phyloP scores from a whole-genome alignment of 495 filamentous ascomycete genomes.

The Hypoxylon cercidicola region DNA sequence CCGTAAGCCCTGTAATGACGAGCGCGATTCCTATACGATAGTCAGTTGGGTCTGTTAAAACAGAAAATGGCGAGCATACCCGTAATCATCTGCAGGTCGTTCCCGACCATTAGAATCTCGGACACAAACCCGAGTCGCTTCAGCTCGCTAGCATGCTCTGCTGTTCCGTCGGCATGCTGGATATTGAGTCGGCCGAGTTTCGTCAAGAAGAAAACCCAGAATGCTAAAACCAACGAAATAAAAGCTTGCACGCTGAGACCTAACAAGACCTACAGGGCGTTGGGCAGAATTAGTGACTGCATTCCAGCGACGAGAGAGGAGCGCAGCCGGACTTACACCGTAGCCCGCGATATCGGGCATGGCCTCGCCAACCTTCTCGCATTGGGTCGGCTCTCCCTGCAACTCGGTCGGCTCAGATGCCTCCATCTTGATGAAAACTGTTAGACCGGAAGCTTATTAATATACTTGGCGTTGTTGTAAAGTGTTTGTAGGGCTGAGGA shows the following conservation, averaged over 20 bases:
- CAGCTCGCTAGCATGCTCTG: constrained; percentile 42
- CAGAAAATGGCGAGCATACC: constrained; percentile 17
- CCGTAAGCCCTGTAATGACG: constrained; percentile 45
- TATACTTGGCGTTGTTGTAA: constrained; percentile 1
- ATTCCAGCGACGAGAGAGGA: not conserved
- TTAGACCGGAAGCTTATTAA: not conserved
- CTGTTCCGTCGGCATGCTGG: constrained; percentile 44
- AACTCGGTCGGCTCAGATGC: constrained; percentile 21
- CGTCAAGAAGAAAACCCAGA: constrained; percentile 58
- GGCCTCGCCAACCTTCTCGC: constrained; percentile 51
- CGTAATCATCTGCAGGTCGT: constrained; percentile 49
- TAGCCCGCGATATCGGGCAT: constrained; percentile 51
- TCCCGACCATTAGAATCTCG: constrained; percentile 51
- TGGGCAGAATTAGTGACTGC: constrained; percentile 2
- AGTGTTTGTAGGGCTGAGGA: constrained; percentile 19
- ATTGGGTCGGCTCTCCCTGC: constrained; percentile 27
- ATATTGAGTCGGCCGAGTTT: constrained; percentile 50
- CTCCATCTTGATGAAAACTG: constrained; percentile 15
- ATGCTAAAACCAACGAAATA: constrained; percentile 45
- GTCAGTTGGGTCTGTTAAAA: not conserved
- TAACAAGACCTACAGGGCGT: constrained; percentile 43
- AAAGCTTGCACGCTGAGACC: constrained; percentile 48
- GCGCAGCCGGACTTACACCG: constrained; percentile 43
- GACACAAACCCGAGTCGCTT: constrained; percentile 50
- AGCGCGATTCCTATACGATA: constrained; percentile 35